Conservation (phyloP, 129 eudicot genomes). For the Arctium lappa region DNA sequence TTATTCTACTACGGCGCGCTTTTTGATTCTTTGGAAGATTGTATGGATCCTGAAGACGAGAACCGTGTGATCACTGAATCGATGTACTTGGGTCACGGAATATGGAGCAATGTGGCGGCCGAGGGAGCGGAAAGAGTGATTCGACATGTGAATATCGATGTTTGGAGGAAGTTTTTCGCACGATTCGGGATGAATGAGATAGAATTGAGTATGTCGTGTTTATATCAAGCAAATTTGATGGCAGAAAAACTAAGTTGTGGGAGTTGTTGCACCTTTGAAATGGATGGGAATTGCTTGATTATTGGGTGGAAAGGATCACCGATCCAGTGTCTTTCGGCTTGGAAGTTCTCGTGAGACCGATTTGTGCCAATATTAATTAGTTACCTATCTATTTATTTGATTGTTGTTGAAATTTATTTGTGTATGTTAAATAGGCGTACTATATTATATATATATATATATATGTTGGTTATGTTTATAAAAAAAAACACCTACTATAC, state of each 20-base stretch:
- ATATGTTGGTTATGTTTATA: neutral
- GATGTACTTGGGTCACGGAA: slow-evolving; percentile 14
- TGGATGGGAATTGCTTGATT: slow-evolving; percentile 34
- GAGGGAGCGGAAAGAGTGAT: slow-evolving; percentile 56
- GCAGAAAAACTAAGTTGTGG: slow-evolving; percentile 27
- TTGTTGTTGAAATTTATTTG: neutral
- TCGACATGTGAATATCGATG: slow-evolving; percentile 40
- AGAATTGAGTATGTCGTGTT: slow-evolving; percentile 37
- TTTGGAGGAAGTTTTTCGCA: slow-evolving; percentile 56
- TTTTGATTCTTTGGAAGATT: slow-evolving; percentile 47
- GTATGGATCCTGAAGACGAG: slow-evolving; percentile 28
- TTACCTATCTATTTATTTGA: neutral
- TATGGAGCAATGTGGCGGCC: slow-evolving; percentile 31
- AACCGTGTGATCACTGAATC: slow-evolving; percentile 28
- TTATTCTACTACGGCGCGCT: slow-evolving; percentile 44
- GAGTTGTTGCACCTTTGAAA: slow-evolving; percentile 44
- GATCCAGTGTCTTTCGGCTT: slow-evolving; percentile 40
- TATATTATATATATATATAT: neutral
- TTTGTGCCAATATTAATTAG: neutral
- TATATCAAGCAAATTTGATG: slow-evolving; percentile 43
- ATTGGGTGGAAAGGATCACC: slow-evolving; percentile 76
- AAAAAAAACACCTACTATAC: too few relatives aligned
- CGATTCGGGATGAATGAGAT: slow-evolving; percentile 46
- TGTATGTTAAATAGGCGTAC: neutral
- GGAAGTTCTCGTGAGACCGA: slow-evolving; percentile 35